Percentiles rank a stretch among this genome's conserved stretches.
Evolutionary conservation across 148 eudicot species (phyloP).

Genomic region (Heliosperma pusillum): DNA sequence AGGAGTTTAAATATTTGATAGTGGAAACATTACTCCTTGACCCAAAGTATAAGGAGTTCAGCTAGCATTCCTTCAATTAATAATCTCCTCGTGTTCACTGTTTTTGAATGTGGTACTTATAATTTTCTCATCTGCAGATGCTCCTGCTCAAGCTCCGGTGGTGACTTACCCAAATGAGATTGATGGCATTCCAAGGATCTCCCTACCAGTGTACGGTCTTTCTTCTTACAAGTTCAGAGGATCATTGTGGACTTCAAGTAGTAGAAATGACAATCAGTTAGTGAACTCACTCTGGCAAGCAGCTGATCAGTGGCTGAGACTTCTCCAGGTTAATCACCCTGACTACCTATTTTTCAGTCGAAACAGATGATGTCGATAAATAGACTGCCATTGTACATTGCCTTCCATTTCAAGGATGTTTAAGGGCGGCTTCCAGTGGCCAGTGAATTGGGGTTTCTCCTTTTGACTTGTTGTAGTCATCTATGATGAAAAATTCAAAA

Average conservation of each 20-base stretch:
- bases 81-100: background rate
- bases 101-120: background rate
- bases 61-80: no score
- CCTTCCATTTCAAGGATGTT: conserved; percentile 18
- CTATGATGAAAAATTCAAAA: background rate
- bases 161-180: conserved; percentile 44
- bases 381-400: conserved; percentile 26
- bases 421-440: conserved; percentile 8
- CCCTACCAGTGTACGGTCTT: conserved; percentile 72
- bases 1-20: background rate
- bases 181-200: conserved; percentile 59
- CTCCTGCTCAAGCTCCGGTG: conserved; percentile 38
- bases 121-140: conserved; percentile 30
- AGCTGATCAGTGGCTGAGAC: conserved; percentile 58
- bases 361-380: conserved; percentile 36
- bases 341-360: conserved; percentile 76
- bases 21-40: background rate
- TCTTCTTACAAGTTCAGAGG: conserved; percentile 71
- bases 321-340: conserved; percentile 73
- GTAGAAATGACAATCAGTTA: conserved; percentile 39
- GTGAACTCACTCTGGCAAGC: conserved; percentile 50
- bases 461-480: conserved; percentile 14
- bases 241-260: conserved; percentile 61
- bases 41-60: background rate
- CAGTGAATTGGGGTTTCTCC: conserved; percentile 12